Base-by-base conservation (phyloP, 768 basidiomycete species). In the Gloeopeniophorella convolvens region DNA sequence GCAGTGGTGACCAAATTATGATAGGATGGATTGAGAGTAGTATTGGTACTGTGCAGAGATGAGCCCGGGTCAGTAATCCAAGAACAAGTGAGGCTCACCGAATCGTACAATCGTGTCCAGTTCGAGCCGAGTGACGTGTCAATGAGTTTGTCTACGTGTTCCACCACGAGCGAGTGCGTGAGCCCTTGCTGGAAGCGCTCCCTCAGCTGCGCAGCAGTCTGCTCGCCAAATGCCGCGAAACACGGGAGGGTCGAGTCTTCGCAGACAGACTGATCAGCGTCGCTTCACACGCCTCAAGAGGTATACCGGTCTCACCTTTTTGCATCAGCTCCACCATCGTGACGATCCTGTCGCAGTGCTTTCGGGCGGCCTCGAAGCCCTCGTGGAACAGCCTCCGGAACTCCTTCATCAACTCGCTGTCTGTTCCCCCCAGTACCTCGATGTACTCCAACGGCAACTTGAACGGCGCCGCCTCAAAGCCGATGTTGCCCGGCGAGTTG, bases 381-480 rank as follows among this genome's bases (percentile, higher is more conserved):
- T 94, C 87, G 58, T 80, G 85, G 70, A 98, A 97, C 32, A 96
- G 70, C 47, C 75, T 74, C 62, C 79, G 85, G 72, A 97, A 99
- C 63, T 95, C 89, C 36, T 74, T 64, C 63, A 85, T 97, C 11
- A 86, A 76, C 20, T 82, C 72, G 24, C 83, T 77, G 43, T 85
- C 75, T 34, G 88, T 69, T 3, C 95, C 95, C 8, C 96, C 96
- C 26, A 99, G 74, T 24, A 99, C 89, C 59, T 98, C 95, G 45
- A 99, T 76, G 66, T 99, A 99, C 66, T 99, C 96, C 45, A 85
- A 73, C 7, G 93, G 84, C 11, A 98, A 70, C 66, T 99, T 99
- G 77, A 99, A 99, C 1, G 96, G 96, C 2, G 96, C 94, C n/a
- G 94, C 95, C 69, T 99, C 96, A 65, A 99, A 98, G 23, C 95